Base-by-base conservation (phyloP, 2,329 filamentous ascomycete species). In the Nemania diffusa region DNA sequence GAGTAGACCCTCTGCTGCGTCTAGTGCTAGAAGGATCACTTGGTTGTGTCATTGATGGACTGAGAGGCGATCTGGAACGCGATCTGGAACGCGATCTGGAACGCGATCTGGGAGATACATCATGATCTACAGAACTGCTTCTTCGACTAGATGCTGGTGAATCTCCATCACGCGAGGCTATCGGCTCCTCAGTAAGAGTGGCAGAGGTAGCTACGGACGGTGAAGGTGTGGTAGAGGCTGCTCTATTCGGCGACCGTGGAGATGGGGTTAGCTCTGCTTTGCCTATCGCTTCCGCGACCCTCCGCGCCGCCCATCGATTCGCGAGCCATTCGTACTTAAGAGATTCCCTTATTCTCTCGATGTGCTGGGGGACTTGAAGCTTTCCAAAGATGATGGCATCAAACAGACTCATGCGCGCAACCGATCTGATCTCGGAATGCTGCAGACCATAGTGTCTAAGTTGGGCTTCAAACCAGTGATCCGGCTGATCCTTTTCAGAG, bases 381-480 rank as follows among this genome's bases (percentile, higher is more conserved):
- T 77, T 78, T 0, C 81, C 82, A 1, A 76, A 77, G 40, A 84
- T 85, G 65, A 89, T 73, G 7, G 87, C 87, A 69, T 88, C 84
- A n/a, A 85, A 81, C 17, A 91, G 77, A 1, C 88, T 79, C 79
- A 88, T 68, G 63, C 87, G 86, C 9, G 88, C 87, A 0, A 84
- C 82, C 24, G 85, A 83, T 77, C 90, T 90, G 51, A 82, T 82
- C 72, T 87, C 88, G 20, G 85, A 87, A 0, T 83, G 81, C 6
- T 79, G 80, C 0, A 91, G 79, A 0, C 86, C 88, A 77, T 90
- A 90, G 76, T 91, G 88, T 11, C 88, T 77, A 11, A 90, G 81
- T 69, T 91, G 87, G 0, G 88, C 87, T 68, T 88, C 84, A 65
- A 88, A 90, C 84, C 85, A 91, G 69, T 90, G 86, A 0, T 81